Evolutionary conservation across 345 rosid species (phyloP).

Genomic region (Pugionium dolabratum): DNA sequence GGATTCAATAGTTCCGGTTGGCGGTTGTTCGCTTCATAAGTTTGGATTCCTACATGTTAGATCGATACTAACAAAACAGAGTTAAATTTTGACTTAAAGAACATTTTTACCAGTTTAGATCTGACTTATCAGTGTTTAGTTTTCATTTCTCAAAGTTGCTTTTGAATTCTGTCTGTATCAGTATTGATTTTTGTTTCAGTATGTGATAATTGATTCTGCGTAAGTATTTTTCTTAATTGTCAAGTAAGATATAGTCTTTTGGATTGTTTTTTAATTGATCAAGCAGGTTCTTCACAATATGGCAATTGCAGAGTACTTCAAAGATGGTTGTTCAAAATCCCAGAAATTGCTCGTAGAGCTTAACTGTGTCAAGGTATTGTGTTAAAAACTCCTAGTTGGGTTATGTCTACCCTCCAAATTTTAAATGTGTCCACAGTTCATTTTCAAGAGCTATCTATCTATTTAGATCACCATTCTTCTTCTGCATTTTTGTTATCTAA

Average conservation of each 20-base stretch:
- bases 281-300: conserved; percentile 86
- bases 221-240: not conserved
- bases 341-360: conserved; percentile 74
- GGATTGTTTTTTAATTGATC: conserved; percentile 26
- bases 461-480: not conserved
- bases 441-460: not conserved
- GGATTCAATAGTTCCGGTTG: not conserved
- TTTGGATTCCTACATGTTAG: conserved; percentile 6
- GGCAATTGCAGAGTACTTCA: conserved; percentile 74
- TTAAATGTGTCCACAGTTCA: not conserved
- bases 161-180: not conserved
- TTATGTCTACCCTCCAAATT: not conserved
- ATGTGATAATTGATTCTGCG: not conserved
- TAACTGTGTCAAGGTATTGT: conserved; percentile 64
- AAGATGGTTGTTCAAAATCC: conserved; percentile 72
- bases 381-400: not conserved
- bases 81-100: conserved; percentile 2
- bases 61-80: not conserved
- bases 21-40: too few species aligned
- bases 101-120: conserved; percentile 23
- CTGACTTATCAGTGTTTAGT: conserved; percentile 19
- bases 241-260: not conserved
- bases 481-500: not conserved
- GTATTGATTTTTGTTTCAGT: not conserved
- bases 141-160: not conserved